Percentiles rank a stretch among this genome's conserved stretches.
These are phyloP conservation scores for Lichtheimia corymbifera DNA, from an alignment of 371 early-diverging fungal species.

Conservation along the genomic window DNA sequence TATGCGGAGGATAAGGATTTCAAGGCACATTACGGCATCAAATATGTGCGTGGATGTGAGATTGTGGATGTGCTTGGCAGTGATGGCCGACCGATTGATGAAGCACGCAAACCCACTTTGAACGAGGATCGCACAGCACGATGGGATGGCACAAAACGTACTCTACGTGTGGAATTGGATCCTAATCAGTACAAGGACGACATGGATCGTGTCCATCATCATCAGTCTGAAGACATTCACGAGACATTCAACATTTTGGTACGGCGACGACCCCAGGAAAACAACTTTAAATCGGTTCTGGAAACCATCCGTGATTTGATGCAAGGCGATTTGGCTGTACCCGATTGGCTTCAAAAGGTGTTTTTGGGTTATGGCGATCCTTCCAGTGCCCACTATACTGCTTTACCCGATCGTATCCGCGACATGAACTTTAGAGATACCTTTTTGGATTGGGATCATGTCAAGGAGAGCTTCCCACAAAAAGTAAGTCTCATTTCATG, in stretches of 20 bases:
- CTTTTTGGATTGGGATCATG: conserved; percentile 81
- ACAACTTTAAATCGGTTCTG: conserved; percentile 90
- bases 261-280: conserved; percentile 85
- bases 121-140: conserved; percentile 43
- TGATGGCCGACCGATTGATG: conserved; percentile 69
- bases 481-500: conserved; percentile 21
- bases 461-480: conserved; percentile 68
- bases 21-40: conserved; percentile 73
- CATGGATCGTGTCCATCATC: conserved; percentile 19
- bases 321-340: conserved; percentile 77
- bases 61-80: conserved; percentile 75
- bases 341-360: conserved; percentile 88
- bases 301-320: conserved; percentile 88
- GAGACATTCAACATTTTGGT: conserved; percentile 86
- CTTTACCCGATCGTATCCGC: conserved; percentile 52
- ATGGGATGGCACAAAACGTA: conserved; percentile 58
- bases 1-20: conserved; percentile 56
- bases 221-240: conserved; percentile 63
- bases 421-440: conserved; percentile 84
- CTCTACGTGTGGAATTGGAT: conserved; percentile 81
- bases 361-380: conserved; percentile 96
- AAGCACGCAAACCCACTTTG: conserved; percentile 37
- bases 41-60: conserved; percentile 85
- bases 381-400: conserved; percentile 66
- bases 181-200: conserved; percentile 78